Conservation (phyloP, 495 filamentous ascomycete genomes). For the Hyaloscypha bicolor region DNA sequence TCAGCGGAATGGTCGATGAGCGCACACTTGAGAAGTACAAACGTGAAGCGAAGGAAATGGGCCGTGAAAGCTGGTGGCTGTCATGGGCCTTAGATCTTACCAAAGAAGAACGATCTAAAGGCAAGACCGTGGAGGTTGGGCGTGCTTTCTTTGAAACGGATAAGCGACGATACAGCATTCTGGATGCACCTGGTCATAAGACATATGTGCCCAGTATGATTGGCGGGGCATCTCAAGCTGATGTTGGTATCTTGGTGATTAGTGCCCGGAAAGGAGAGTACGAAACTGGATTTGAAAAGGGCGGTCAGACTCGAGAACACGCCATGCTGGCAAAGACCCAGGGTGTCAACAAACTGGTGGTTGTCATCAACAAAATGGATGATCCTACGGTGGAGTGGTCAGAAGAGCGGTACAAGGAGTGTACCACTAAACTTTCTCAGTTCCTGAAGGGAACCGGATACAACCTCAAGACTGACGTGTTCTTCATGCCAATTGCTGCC, state of each 20-base stretch:
- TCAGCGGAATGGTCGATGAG: conserved; percentile 98
- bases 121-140: conserved; percentile 98
- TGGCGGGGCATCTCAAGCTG: conserved; percentile 93
- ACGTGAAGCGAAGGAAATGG: conserved; percentile 91
- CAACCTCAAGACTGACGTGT: conserved; percentile 86
- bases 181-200: conserved; percentile 97
- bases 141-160: conserved; percentile 96
- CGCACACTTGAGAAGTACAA: conserved; percentile 98
- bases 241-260: conserved; percentile 95
- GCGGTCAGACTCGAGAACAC: conserved; percentile 96
- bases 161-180: conserved; percentile 84
- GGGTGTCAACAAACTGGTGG: conserved; percentile 90
- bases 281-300: conserved; percentile 99
- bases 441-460: conserved; percentile 93
- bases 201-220: conserved; percentile 97
- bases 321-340: conserved; percentile 97
- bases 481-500: conserved; percentile 96
- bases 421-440: conserved; percentile 80
- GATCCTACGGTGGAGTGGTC: conserved; percentile 95
- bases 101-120: conserved; percentile 93
- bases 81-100: conserved; percentile 98
- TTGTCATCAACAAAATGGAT: conserved; percentile 98
- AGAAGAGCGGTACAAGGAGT: conserved; percentile 88
- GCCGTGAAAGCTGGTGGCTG: conserved; percentile 97
- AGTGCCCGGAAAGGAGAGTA: conserved; percentile 98